Evolutionary conservation across 1,284 basidiomycete species (phyloP).

Genomic region (Fomitopsis pinicola): DNA sequence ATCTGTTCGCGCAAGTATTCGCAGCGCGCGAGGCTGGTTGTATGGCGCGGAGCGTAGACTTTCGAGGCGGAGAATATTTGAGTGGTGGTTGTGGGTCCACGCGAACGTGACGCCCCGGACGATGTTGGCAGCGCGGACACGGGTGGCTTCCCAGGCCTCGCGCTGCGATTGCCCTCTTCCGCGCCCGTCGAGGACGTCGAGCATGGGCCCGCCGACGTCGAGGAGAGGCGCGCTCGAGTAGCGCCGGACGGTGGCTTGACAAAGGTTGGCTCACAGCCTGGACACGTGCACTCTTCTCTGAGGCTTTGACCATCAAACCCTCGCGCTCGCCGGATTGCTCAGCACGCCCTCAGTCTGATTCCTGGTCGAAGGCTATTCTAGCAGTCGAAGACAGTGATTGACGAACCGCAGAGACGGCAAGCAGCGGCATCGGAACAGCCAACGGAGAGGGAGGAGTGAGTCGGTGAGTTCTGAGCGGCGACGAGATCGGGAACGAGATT

Average conservation of each 20-base stretch:
- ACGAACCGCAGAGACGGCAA: constrained; percentile 7
- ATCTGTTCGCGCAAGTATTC: background rate
- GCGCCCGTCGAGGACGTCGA: background rate
- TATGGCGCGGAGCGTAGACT: background rate
- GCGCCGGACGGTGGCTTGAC: constrained; percentile 12
- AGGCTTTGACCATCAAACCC: constrained; percentile 23
- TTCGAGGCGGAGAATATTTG: constrained; percentile 17
- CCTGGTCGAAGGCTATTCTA: constrained; percentile 2
- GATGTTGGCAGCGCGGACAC: background rate
- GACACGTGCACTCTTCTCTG: constrained; percentile 22
- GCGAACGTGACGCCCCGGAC: background rate
- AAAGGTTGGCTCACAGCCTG: constrained; percentile 12
- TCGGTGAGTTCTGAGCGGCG: constrained; percentile 34
- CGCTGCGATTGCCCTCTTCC: background rate
- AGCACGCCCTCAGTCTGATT: constrained; percentile 11
- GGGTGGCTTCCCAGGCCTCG: background rate
- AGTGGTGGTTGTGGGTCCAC: background rate
- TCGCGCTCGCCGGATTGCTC: constrained; percentile 12
- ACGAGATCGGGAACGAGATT: constrained; percentile 34
- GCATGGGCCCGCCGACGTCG: constrained; percentile 7
- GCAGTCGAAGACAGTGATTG: constrained; percentile 5
- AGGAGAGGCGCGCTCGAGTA: constrained; percentile 12
- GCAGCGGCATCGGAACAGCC: constrained; percentile 5
- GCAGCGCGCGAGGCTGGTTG: background rate
- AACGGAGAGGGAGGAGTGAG: constrained; percentile 11